Evolutionary conservation across 2,329 filamentous ascomycete genomes (phyloP).

Genomic region (Colletotrichum tropicale): DNA sequence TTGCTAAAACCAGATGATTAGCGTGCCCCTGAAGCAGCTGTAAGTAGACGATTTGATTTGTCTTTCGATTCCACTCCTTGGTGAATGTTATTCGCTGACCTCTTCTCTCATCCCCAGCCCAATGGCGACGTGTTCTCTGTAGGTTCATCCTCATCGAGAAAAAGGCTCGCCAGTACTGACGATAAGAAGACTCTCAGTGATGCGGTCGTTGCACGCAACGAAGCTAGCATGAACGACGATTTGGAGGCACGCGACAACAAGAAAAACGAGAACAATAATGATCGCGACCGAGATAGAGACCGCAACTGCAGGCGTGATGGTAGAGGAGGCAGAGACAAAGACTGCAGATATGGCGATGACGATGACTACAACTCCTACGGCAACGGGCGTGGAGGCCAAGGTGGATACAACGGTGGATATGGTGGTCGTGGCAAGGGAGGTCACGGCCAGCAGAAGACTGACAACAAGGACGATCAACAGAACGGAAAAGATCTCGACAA

Average conservation of each 20-base stretch:
- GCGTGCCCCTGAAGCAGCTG: slow-evolving; percentile 1
- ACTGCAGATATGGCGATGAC: background rate
- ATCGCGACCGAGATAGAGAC: background rate
- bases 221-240: background rate
- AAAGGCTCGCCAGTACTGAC: background rate
- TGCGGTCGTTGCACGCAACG: background rate
- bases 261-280: background rate
- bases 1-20: background rate
- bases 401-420: background rate
- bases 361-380: background rate
- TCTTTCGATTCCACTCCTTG: background rate
- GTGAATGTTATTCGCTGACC: background rate
- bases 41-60: background rate
- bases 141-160: background rate
- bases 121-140: background rate
- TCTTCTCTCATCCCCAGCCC: background rate
- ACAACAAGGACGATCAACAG: background rate
- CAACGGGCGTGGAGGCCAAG: background rate
- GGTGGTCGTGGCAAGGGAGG: background rate
- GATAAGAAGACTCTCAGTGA: background rate
- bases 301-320: background rate
- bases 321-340: background rate
- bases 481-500: background rate
- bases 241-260: background rate
- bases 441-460: background rate